Evolutionary conservation across 2,329 filamentous ascomycete genomes (phyloP), one percentile per base, ranked within the genome.

Genomic region (Penicillium oxalicum): DNA sequence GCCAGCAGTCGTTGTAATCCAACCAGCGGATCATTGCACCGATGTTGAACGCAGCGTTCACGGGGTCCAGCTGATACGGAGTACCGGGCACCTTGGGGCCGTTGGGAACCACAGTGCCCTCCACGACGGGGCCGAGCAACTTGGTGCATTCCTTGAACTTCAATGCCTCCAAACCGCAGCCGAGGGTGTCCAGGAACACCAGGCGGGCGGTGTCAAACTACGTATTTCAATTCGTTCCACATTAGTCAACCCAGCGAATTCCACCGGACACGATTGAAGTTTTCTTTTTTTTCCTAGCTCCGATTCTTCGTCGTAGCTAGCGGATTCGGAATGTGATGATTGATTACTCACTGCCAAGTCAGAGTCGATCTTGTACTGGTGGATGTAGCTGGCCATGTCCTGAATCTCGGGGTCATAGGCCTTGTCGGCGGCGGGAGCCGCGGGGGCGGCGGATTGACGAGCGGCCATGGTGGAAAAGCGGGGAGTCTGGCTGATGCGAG

Each of bases 1-100:
- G 80, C 93, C 91, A 98, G 82, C 93, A 97, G 81, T 98, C 93
- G 72, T 98, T 98, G 82, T 97, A 98, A 77, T 98, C 93, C 64
- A 98, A 82, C 93, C 93, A 98, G 68, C 93, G 82, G 76, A 98
- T 95, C 86, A 95, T 95, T 64, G 93, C 87, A 63, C 93, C 93
- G 63, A 98, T 97, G 80, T 97, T 97, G 82, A 98, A 97, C 56
- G 93, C 93, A 55, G 86, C 93, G 64, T 91, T 91, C 68, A 97
- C 84, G 35, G 93, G 93, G 70, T 97, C 93, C 61, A 98, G 84
- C 74, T 94, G 86, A 76, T 91, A 97, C 59, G 87, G 83, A 29
- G 93, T 97, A 57, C 93, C 93, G 36, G 88, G 88, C 39, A 98
- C 88, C 68, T 84, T 88, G 63, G 89, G 86, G 59, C 93, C 93